phyloP scores from a whole-genome alignment of 2,329 filamentous ascomycete species.

The Neoascochyta sp. region DNA sequence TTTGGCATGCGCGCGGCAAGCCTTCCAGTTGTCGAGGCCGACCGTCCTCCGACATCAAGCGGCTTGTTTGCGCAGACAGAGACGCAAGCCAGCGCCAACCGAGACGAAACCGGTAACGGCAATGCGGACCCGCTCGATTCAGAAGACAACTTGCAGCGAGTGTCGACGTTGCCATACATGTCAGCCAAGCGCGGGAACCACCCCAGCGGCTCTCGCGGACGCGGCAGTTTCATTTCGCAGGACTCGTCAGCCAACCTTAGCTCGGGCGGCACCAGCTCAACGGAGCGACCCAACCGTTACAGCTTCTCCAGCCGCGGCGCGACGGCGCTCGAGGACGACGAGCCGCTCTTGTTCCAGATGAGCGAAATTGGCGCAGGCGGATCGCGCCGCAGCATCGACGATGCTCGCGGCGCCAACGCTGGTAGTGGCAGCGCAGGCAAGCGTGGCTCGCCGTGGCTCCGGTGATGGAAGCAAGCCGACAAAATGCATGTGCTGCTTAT shows the following conservation, averaged over 20 bases:
- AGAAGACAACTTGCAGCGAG: slow-evolving; percentile 12
- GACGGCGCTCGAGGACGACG: slow-evolving; percentile 56
- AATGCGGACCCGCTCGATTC: slow-evolving; percentile 26
- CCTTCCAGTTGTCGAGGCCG: slow-evolving; percentile 56
- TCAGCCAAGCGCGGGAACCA: slow-evolving; percentile 27
- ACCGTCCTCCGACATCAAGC: slow-evolving; percentile 57
- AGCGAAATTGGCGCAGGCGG: slow-evolving; percentile 59
- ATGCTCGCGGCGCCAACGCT: slow-evolving; percentile 23
- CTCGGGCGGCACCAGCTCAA: slow-evolving; percentile 34
- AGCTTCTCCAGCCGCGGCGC: slow-evolving; percentile 44
- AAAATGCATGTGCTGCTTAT: too few species aligned
- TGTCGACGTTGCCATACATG: slow-evolving; percentile 28
- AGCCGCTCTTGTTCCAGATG: slow-evolving; percentile 69
- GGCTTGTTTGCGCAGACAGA: slow-evolving; percentile 52
- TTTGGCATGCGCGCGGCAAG: slow-evolving; percentile 65
- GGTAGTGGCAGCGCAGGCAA: slow-evolving; percentile 25
- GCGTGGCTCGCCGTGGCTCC: slow-evolving; percentile 26
- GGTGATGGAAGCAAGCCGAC: too few species aligned
- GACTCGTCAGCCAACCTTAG: slow-evolving; percentile 29
- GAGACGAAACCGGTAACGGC: slow-evolving; percentile 16
- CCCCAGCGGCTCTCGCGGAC: slow-evolving; percentile 22
- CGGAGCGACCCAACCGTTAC: slow-evolving; percentile 39
- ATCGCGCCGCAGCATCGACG: slow-evolving; percentile 38
- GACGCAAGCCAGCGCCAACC: slow-evolving; percentile 25
- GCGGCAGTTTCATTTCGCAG: slow-evolving; percentile 31